Conservation (phyloP, 2,329 filamentous ascomycete species). For the Plectosphaerella sp. region DNA sequence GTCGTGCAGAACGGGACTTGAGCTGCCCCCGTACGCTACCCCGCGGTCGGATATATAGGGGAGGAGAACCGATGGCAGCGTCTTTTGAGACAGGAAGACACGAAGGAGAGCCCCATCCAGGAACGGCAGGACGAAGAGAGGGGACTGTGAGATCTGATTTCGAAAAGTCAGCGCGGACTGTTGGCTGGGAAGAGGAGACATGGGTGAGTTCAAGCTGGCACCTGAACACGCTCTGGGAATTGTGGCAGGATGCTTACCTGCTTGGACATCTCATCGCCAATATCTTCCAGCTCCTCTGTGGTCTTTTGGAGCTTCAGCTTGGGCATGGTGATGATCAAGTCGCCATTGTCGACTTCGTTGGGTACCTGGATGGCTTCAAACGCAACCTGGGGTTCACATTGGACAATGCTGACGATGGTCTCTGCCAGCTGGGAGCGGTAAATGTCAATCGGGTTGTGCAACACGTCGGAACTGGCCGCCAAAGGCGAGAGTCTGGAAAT, state of each 20-base stretch:
- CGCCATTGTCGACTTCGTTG: background rate
- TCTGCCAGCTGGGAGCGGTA: background rate
- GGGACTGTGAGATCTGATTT: constrained; percentile 64
- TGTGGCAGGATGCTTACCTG: background rate
- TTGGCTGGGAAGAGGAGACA: background rate
- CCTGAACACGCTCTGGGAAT: background rate
- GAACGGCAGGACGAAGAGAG: constrained; percentile 61
- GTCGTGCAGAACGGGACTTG: constrained; percentile 55
- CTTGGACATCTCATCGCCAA: background rate
- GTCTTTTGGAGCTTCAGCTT: background rate
- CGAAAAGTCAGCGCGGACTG: background rate
- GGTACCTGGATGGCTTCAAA: background rate
- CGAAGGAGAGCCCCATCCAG: constrained; percentile 60
- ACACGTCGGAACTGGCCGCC: background rate
- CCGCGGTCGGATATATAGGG: constrained; percentile 64
- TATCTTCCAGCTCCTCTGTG: background rate
- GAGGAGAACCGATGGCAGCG: constrained; percentile 62
- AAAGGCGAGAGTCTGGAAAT: background rate
- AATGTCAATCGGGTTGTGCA: background rate
- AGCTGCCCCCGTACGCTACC: constrained; percentile 60
- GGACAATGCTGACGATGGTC: background rate
- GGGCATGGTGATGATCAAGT: background rate
- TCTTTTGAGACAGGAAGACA: constrained; percentile 72
- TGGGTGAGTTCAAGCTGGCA: background rate
- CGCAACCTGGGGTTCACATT: background rate